Percentiles rank a stretch among this genome's conserved stretches.
phyloP scores from a whole-genome alignment of 2,329 filamentous ascomycete species.

The Cladophialophora yegresii region DNA sequence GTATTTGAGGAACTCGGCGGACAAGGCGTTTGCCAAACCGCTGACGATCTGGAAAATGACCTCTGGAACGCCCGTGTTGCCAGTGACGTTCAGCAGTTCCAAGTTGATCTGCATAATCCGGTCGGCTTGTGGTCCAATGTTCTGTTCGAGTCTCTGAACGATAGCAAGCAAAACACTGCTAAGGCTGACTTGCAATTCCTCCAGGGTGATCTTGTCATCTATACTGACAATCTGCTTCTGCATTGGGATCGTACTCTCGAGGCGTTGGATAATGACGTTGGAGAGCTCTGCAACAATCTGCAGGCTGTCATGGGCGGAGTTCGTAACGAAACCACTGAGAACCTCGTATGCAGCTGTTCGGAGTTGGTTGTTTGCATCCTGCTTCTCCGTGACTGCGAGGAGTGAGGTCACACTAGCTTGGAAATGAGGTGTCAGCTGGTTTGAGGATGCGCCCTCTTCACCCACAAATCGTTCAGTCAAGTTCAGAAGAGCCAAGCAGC shows the following conservation, averaged over 20 bases:
- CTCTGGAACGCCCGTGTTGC: slow-evolving; percentile 92
- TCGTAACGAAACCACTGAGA: slow-evolving; percentile 89
- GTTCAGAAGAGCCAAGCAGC: slow-evolving; percentile 99
- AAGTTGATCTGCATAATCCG: slow-evolving; percentile 90
- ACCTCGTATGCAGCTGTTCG: slow-evolving; percentile 97
- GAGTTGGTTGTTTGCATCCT: slow-evolving; percentile 73
- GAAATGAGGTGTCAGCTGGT: slow-evolving; percentile 88
- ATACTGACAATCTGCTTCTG: slow-evolving; percentile 94
- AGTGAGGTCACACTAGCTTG: slow-evolving; percentile 85
- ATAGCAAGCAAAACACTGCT: slow-evolving; percentile 89
- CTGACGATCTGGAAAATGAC: slow-evolving; percentile 90
- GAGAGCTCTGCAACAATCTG: slow-evolving; percentile 77
- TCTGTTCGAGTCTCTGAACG: slow-evolving; percentile 84
- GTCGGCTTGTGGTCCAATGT: slow-evolving; percentile 86
- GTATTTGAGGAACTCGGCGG: slow-evolving; percentile 93
- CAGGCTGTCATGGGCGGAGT: slow-evolving; percentile 83
- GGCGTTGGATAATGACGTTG: slow-evolving; percentile 82
- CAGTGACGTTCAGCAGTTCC: slow-evolving; percentile 72
- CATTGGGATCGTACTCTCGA: slow-evolving; percentile 86
- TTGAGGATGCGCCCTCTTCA: slow-evolving; percentile 73
- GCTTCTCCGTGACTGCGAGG: slow-evolving; percentile 78
- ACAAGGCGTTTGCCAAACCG: slow-evolving; percentile 84
- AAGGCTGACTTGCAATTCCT: slow-evolving; percentile 97
- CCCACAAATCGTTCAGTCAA: slow-evolving; percentile 92
- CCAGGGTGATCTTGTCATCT: slow-evolving; percentile 91